These are phyloP conservation scores for Inga leiocalycina DNA, from an alignment of 306 rosid species.

Conservation along the genomic window DNA sequence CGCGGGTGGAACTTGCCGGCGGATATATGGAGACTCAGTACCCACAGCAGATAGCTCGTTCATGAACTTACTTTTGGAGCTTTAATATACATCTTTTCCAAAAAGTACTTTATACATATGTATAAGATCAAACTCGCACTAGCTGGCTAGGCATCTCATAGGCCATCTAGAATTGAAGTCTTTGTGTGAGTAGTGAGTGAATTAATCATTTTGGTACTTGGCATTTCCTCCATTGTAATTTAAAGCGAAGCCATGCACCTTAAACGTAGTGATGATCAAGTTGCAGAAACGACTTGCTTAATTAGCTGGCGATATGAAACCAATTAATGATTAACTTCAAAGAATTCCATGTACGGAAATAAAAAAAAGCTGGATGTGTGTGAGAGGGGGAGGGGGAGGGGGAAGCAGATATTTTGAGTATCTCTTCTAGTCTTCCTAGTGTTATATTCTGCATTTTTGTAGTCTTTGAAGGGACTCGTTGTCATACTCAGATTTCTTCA, in stretches of 20 bases:
- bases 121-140: slow-evolving; percentile 6
- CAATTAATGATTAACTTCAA: too few relatives aligned
- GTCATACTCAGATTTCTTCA: background rate
- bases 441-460: background rate
- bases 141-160: background rate
- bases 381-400: too few relatives aligned
- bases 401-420: background rate
- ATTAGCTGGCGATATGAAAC: background rate
- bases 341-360: background rate
- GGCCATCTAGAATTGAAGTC: too few relatives aligned
- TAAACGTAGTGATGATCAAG: background rate
- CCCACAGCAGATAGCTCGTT: background rate
- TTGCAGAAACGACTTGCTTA: background rate
- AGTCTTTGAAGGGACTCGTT: background rate
- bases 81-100: background rate
- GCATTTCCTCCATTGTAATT: background rate
- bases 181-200: background rate
- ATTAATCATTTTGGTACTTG: background rate
- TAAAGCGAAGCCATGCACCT: background rate
- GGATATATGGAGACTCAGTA: background rate
- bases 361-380: background rate
- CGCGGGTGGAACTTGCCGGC: background rate
- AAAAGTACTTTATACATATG: too few relatives aligned
- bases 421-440: background rate
- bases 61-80: background rate